Evolutionary conservation across 108 stramenopile genomes (phyloP).

Genomic region (Skeletonema tropicum): DNA sequence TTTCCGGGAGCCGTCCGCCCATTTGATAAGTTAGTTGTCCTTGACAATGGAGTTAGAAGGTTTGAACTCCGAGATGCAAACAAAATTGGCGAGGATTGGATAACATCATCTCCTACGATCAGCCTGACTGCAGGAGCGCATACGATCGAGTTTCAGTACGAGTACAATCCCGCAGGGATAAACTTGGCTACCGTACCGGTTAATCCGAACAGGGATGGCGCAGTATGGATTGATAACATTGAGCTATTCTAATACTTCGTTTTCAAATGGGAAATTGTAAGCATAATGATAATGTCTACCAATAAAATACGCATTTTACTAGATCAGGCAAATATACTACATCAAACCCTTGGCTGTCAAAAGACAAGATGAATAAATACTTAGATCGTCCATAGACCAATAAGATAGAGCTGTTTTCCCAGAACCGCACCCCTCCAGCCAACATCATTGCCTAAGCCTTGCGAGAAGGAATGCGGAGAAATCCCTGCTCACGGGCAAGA

Average conservation of each 20-base stretch:
- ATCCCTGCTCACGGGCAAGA: constrained; percentile 62
- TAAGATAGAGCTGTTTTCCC: no score
- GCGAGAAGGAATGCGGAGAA: constrained; percentile 23
- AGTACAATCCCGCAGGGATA: background rate
- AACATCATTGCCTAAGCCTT: background rate
- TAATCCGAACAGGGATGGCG: background rate
- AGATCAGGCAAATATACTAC: no score
- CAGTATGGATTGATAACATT: background rate
- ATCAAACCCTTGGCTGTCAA: no score
- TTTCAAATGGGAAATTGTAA: no score
- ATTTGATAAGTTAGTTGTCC: background rate
- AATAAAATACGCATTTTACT: no score
- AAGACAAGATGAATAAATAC: no score
- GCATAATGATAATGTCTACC: no score
- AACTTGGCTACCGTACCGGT: background rate
- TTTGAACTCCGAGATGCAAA: background rate
- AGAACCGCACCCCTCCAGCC: no score
- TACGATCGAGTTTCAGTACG: background rate
- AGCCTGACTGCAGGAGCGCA: background rate
- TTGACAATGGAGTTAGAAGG: background rate
- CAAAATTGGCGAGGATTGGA: background rate
- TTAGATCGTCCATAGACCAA: no score
- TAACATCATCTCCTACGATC: background rate
- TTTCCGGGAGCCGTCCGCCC: background rate
- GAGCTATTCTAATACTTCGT: no score